Percentiles rank a stretch among this genome's conserved stretches.
Evolutionary conservation across 495 filamentous ascomycete species (phyloP).

Genomic region (Penicillium daleae): DNA sequence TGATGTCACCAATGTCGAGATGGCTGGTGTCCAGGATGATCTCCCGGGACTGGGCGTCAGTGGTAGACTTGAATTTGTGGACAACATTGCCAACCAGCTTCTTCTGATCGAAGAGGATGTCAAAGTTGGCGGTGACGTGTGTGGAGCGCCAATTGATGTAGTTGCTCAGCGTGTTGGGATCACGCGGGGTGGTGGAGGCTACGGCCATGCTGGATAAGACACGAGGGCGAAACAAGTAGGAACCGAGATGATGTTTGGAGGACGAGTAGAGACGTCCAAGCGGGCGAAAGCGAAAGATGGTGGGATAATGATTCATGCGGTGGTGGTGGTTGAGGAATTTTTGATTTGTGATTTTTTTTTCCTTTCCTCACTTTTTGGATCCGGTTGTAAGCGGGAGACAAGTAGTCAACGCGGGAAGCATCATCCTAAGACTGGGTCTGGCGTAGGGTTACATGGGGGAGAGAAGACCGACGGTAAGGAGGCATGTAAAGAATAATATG

Average conservation of each 20-base stretch:
- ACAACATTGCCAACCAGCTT: conserved; percentile 74
- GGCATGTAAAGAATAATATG: too few relatives aligned
- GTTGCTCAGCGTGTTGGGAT: conserved; percentile 92
- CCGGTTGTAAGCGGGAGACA: conserved; percentile 17
- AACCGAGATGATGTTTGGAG: not conserved
- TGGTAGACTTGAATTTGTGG: conserved; percentile 72
- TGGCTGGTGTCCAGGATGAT: conserved; percentile 87
- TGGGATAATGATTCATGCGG: conserved; percentile 2
- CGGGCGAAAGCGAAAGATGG: conserved; percentile 5
- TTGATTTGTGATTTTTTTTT: conserved; percentile 6
- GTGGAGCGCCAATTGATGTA: conserved; percentile 82
- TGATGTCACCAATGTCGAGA: conserved; percentile 69
- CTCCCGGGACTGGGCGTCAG: conserved; percentile 67
- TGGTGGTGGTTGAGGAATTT: not conserved
- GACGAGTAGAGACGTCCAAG: conserved; percentile 7
- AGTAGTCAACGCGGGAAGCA: too few relatives aligned
- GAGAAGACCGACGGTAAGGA: too few relatives aligned
- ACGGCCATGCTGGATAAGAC: conserved; percentile 39
- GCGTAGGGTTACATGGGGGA: not conserved
- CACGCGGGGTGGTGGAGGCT: conserved; percentile 61
- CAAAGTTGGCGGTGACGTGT: conserved; percentile 77
- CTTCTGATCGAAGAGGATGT: conserved; percentile 78
- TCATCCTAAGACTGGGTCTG: not conserved
- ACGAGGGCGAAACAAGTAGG: not conserved
- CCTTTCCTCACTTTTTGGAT: not conserved